Evolutionary conservation across 306 rosid genomes (phyloP), one percentile per base, ranked within the genome.

Genomic region (Senna tora): DNA sequence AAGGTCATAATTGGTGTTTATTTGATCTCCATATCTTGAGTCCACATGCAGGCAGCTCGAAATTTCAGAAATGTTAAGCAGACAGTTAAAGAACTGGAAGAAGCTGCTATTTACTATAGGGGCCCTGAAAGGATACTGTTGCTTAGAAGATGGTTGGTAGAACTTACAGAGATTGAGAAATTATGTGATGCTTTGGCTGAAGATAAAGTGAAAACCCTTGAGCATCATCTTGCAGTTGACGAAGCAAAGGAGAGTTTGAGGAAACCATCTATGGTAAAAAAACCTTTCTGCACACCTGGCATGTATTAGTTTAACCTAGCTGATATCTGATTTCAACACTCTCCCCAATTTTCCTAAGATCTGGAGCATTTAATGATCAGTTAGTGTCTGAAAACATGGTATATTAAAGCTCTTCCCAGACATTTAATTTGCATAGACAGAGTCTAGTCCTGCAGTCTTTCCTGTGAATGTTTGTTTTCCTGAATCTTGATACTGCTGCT

Each of bases 61-160:
- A 94, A 84, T 77, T 81, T 83, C 45, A 85, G 81, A 81, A 91
- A 97, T 71, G 85, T 79, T 45, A 70, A 65, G 75, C 85, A 73
- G 87, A 89, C 95, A 41, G 46, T 91, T 58, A 85, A 85, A 62
- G 77, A 93, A 50, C 84, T 94, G 86, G 98, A 94, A 77, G 97
- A 94, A 63, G 96, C 96, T 50, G 95, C 98, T 59, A 71, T 94
- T 52, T 73, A 86, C 3, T 81, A 80, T 46, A 80, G 91, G 75
- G 97, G 97, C 11, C 63, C 79, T n/a, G 96, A 89, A 77, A 91
- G 97, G 81, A 80, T 78, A 52, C 86, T 82, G 80, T 76, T 94
- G 85, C 82, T 94, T 79, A 86, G 73, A 72, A 80, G 95, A 74
- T 94, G 98, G 98, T 80, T 94, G 80, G 73, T 80, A 52, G 87